These are phyloP conservation scores for Fusarium sp. DNA, from an alignment of 2,329 filamentous ascomycete species.

Conservation along the genomic window DNA sequence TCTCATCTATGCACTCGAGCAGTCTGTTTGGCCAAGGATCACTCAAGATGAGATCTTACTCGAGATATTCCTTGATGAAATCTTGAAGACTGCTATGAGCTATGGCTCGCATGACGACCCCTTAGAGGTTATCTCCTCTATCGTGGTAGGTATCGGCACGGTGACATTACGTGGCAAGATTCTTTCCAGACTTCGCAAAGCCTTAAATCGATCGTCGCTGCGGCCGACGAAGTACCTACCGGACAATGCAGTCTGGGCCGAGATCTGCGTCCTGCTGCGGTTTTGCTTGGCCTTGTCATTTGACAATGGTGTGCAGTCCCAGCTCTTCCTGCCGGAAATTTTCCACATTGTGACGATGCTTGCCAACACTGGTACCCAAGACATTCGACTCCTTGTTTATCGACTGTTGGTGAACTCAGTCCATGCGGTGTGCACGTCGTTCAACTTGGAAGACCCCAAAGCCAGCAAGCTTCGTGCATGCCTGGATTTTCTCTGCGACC, in stretches of 20 bases:
- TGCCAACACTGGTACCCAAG: slow-evolving; percentile 71
- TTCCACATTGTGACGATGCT: slow-evolving; percentile 80
- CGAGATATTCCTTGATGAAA: slow-evolving; percentile 75
- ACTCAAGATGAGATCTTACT: slow-evolving; percentile 73
- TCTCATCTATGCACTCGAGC: slow-evolving; percentile 71
- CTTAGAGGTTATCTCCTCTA: slow-evolving; percentile 70
- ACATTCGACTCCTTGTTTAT: slow-evolving; percentile 70
- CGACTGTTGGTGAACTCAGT: slow-evolving; percentile 74
- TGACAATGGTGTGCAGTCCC: slow-evolving; percentile 74
- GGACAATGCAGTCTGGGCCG: slow-evolving; percentile 77
- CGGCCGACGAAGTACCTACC: slow-evolving; percentile 74
- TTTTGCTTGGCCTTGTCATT: slow-evolving; percentile 77
- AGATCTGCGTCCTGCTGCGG: slow-evolving; percentile 75
- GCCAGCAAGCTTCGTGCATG: slow-evolving; percentile 67
- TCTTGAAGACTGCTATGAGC: slow-evolving; percentile 71
- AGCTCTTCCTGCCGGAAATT: slow-evolving; percentile 75
- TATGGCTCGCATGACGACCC: slow-evolving; percentile 70
- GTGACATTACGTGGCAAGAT: slow-evolving; percentile 74
- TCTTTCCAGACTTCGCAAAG: slow-evolving; percentile 74
- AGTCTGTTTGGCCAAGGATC: slow-evolving; percentile 74
- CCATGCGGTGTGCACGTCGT: slow-evolving; percentile 75
- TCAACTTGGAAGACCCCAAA: slow-evolving; percentile 70
- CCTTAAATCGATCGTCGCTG: slow-evolving; percentile 74
- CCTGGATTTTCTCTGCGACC: slow-evolving; percentile 70
- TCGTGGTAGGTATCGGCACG: slow-evolving; percentile 72